These are phyloP conservation scores for Fusarium torreyae DNA, from an alignment of 2,329 filamentous ascomycete species.

Conservation along the genomic window DNA sequence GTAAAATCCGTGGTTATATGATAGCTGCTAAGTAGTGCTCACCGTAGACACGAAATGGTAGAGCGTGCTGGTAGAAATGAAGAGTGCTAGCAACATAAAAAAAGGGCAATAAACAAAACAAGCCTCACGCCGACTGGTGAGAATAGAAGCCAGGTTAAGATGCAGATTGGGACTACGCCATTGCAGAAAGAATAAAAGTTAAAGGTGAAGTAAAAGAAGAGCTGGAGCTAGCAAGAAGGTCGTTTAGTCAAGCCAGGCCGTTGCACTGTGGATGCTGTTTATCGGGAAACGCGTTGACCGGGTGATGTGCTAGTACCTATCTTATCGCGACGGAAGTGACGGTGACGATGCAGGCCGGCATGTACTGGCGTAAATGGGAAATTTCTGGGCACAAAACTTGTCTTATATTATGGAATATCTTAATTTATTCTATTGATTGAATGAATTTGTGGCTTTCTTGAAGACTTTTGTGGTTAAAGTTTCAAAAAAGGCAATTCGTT, in stretches of 20 bases:
- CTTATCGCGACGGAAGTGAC: slow-evolving; percentile 42
- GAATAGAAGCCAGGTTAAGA: slow-evolving; percentile 40
- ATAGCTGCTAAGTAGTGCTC: slow-evolving; percentile 17
- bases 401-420: background rate
- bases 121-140: slow-evolving; percentile 27
- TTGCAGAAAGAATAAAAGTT: slow-evolving; percentile 43
- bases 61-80: slow-evolving; percentile 24
- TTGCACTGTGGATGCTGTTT: slow-evolving; percentile 48
- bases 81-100: slow-evolving; percentile 25
- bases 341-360: slow-evolving; percentile 27
- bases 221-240: slow-evolving; percentile 42
- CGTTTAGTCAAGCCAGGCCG: slow-evolving; percentile 36
- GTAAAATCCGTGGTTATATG: slow-evolving; percentile 25
- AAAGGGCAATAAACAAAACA: slow-evolving; percentile 30
- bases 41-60: slow-evolving; percentile 8
- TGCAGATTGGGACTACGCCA: slow-evolving; percentile 44
- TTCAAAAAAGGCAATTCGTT: background rate
- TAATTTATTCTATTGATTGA: background rate
- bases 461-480: background rate
- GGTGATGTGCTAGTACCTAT: slow-evolving; percentile 39
- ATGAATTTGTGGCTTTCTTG: background rate
- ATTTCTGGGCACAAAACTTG: slow-evolving; percentile 1
- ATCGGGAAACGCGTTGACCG: slow-evolving; percentile 46
- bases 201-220: slow-evolving; percentile 32
- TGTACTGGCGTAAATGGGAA: slow-evolving; percentile 18